phyloP scores from a whole-genome alignment of 345 rosid genomes.

The Acer campestre region DNA sequence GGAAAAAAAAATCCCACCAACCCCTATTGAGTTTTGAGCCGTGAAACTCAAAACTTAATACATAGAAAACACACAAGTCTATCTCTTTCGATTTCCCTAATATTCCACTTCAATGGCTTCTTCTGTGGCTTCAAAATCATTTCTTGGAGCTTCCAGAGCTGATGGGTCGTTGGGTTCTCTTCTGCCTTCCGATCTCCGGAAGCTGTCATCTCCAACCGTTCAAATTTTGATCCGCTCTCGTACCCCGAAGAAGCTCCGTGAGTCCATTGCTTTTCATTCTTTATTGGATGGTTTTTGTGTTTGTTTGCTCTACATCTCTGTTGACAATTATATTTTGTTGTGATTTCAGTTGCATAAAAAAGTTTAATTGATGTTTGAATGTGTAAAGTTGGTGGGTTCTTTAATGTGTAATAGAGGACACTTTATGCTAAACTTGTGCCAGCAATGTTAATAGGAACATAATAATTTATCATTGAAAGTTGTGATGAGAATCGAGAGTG shows the following conservation, averaged over 20 bases:
- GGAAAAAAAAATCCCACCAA: conserved; percentile 22
- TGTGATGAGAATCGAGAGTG: neutral
- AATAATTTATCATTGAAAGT: neutral
- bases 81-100: conserved; percentile 21
- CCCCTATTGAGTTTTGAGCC: conserved; percentile 12
- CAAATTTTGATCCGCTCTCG: conserved; percentile 48
- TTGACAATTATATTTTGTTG: neutral
- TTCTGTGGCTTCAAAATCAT: conserved; percentile 46
- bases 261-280: conserved; percentile 26
- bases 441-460: neutral
- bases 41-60: conserved; percentile 1
- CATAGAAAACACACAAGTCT: conserved; percentile 12
- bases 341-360: neutral
- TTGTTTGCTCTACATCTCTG: neutral
- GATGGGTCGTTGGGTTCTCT: conserved; percentile 28
- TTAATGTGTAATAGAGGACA: neutral
- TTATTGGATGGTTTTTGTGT: neutral
- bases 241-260: conserved; percentile 51
- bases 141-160: conserved; percentile 50
- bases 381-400: neutral
- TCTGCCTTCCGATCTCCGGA: conserved; percentile 48
- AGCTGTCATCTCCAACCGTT: conserved; percentile 41
- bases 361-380: neutral
- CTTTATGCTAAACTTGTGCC: neutral
- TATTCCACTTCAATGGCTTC: conserved; percentile 49